Percentiles rank a stretch among this genome's conserved stretches.
These are phyloP conservation scores for Dioszegia hungarica DNA, from an alignment of 768 basidiomycete genomes.

Conservation along the genomic window DNA sequence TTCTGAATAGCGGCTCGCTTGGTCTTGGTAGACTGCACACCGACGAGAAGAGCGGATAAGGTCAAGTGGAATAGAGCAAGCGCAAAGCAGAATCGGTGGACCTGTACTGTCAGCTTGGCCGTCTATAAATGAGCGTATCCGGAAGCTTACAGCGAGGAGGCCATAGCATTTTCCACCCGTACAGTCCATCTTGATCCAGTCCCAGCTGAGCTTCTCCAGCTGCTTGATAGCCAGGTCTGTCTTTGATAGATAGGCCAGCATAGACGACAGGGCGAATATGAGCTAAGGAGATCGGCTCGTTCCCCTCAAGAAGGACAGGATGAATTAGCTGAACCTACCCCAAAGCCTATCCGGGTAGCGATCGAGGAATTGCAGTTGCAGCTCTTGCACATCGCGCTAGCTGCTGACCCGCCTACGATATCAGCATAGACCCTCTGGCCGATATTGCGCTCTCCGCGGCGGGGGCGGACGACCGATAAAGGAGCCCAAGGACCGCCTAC, in stretches of 20 bases:
- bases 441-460: too few relatives aligned
- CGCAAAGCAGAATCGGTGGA: conserved; percentile 96
- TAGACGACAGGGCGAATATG: conserved; percentile 91
- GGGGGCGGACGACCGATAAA: conserved; percentile 44
- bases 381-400: conserved; percentile 94
- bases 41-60: conserved; percentile 71
- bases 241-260: conserved; percentile 95
- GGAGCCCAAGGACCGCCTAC: conserved; percentile 56
- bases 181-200: conserved; percentile 98
- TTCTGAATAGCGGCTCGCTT: conserved; percentile 96
- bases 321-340: conserved; percentile 55
- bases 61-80: conserved; percentile 81
- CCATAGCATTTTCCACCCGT: conserved; percentile 90
- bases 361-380: conserved; percentile 99
- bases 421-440: conserved; percentile 7
- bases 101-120: conserved; percentile 30
- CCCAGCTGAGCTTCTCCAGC: conserved; percentile 87
- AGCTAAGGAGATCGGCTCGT: conserved; percentile 55
- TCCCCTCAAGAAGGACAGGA: too few relatives aligned
- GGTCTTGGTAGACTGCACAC: conserved; percentile 81
- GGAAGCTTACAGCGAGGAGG: conserved; percentile 72
- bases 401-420: conserved; percentile 52
- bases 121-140: background rate
- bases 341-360: conserved; percentile 92
- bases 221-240: conserved; percentile 77